These are phyloP conservation scores for Diversispora epigaea DNA, from an alignment of 192 early-diverging fungal species.

Conservation along the genomic window DNA sequence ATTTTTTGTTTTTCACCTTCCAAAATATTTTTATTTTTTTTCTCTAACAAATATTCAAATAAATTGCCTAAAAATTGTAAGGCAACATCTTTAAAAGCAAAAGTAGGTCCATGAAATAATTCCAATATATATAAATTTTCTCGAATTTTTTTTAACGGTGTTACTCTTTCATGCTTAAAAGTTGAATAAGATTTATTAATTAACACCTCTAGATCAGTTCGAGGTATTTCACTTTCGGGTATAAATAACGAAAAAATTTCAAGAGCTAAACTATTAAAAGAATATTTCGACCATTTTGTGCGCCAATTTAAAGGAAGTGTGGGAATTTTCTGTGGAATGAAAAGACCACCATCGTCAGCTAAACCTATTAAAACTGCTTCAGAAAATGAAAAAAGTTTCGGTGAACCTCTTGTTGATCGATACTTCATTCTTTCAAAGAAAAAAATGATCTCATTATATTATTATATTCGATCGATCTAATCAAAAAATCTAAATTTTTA, in stretches of 20 bases:
- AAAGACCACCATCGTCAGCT: constrained; percentile 91
- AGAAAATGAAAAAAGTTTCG: constrained; percentile 74
- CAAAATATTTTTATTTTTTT: constrained; percentile 60
- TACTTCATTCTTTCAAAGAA: constrained; percentile 73
- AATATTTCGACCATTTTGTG: constrained; percentile 64
- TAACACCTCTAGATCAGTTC: constrained; percentile 65
- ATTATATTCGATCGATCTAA: too few species aligned
- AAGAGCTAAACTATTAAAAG: constrained; percentile 81
- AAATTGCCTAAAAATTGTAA: constrained; percentile 95
- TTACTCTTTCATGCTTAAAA: constrained; percentile 73
- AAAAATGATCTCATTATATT: too few species aligned
- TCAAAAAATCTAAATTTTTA: too few species aligned
- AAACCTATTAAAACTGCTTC: constrained; percentile 90
- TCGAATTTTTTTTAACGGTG: constrained; percentile 70
- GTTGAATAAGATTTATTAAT: constrained; percentile 74
- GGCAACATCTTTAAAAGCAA: constrained; percentile 98
- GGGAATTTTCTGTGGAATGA: constrained; percentile 86
- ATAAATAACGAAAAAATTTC: constrained; percentile 85
- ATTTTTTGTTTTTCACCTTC: constrained; percentile 56
- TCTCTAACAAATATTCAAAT: constrained; percentile 95
- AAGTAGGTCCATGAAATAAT: constrained; percentile 96
- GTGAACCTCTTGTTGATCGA: constrained; percentile 83
- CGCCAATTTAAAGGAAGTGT: constrained; percentile 68
- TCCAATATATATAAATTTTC: constrained; percentile 77
- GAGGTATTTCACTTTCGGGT: constrained; percentile 73